phyloP scores from a whole-genome alignment of 345 rosid species.

The Syzygium aromaticum region DNA sequence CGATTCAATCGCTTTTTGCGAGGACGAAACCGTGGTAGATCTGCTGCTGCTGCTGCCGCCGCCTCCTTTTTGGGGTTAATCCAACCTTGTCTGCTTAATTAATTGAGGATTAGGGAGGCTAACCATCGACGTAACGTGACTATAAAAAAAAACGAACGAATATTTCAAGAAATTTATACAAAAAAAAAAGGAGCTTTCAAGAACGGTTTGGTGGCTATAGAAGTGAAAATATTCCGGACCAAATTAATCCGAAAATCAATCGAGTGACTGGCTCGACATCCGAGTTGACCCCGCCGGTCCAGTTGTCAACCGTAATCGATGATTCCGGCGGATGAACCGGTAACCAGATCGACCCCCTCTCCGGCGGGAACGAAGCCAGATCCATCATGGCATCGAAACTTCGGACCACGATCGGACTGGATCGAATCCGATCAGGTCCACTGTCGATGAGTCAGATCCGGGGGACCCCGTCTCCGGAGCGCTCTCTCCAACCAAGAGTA shows the following conservation, averaged over 20 bases:
- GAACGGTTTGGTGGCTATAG: fast-evolving
- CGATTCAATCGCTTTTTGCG: background rate
- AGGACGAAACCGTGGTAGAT: background rate
- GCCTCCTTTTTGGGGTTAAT: background rate
- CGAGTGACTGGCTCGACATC: too few species aligned
- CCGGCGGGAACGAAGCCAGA: too few species aligned
- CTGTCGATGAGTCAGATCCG: too few species aligned
- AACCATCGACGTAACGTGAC: background rate
- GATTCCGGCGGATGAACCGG: too few species aligned
- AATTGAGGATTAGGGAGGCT: background rate
- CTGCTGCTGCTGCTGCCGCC: background rate
- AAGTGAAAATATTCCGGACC: fast-evolving
- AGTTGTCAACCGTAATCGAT: fast-evolving
- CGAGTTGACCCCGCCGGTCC: background rate
- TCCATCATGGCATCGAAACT: too few species aligned
- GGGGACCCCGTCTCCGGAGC: too few species aligned
- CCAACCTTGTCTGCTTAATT: background rate
- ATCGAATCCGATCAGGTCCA: too few species aligned
- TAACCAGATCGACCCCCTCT: too few species aligned
- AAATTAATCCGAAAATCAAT: background rate
- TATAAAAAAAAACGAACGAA: fast-evolving
- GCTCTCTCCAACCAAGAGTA: background rate
- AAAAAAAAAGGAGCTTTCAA: fast-evolving
- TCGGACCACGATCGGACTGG: fast-evolving
- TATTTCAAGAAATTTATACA: background rate